Evolutionary conservation across 2,329 filamentous ascomycete genomes (phyloP), one percentile per base, ranked within the genome.

Genomic region (Domatiomyces globalis): DNA sequence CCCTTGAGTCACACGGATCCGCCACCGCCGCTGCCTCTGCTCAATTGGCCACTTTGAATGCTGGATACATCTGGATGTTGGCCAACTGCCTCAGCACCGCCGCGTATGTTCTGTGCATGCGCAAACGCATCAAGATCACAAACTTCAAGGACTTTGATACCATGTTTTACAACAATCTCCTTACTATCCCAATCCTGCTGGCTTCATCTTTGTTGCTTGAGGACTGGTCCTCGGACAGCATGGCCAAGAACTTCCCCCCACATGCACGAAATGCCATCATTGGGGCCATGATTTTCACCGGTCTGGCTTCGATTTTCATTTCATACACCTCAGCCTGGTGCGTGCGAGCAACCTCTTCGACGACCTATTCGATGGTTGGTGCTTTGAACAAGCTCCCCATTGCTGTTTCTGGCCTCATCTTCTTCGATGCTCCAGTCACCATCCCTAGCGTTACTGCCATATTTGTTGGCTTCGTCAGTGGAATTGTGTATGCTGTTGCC

Each of bases 261-360:
- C 84, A 84, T 58, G 74, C 80, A 33, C 85, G 89, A 62, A 92
- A 87, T 69, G 78, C 75, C 61, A 81, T 95, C 61, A 77, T 94
- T 60, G 71, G 85, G 54, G 86, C 89, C 64, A 95, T 96, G 86
- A 73, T 96, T 63, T 85, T 96, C 70, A 95, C 92, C 4, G 92
- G 92, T 54, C 76, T 95, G 50, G 89, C 83, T 36, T 86, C 89
- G 48, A 89, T 96, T 64, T 95, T 95, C 72, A 98, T 98, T 69
- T 96, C 90, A n/a, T 98, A 98, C 77, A 94, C 88, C 65, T 95
- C 90, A 15, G 92, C 92, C 39, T 98, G 92, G 92, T 96, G 92
- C 66, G 94, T 98, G 58, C 89, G 92, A 60, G 86, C 95, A 58
- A 96, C 92, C 6, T 94, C 89, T 0, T 95, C 89, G 17, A 98